A percentile compares a stretch with the other conserved stretches of the same genome.
These are phyloP conservation scores for Aspergillus hancockii DNA, from an alignment of 495 filamentous ascomycete genomes.

Conservation along the genomic window DNA sequence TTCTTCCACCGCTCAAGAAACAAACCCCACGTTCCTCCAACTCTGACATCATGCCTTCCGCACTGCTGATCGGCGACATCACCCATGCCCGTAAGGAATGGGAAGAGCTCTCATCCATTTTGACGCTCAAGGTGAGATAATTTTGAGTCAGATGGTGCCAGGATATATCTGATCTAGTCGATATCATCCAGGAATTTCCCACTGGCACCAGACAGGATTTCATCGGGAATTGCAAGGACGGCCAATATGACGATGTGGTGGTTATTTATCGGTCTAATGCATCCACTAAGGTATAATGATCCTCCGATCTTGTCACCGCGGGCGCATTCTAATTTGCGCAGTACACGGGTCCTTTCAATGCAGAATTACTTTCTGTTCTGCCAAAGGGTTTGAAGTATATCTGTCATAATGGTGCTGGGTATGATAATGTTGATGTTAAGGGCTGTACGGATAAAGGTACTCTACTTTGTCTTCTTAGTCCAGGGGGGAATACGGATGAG, in stretches of 20 bases:
- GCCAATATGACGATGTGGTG: slow-evolving; percentile 58
- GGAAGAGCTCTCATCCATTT: slow-evolving; percentile 52
- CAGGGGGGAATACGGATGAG: too few species aligned
- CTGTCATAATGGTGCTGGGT: slow-evolving; percentile 84
- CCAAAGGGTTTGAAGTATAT: slow-evolving; percentile 73
- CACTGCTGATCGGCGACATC: slow-evolving; percentile 59
- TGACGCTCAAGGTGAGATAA: slow-evolving; percentile 52
- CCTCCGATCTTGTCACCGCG: not conserved
- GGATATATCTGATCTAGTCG: not conserved
- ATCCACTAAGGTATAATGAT: slow-evolving; percentile 51
- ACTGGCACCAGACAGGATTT: slow-evolving; percentile 53
- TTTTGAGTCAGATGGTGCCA: not conserved
- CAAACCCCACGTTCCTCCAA: slow-evolving; percentile 29
- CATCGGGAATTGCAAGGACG: slow-evolving; percentile 51
- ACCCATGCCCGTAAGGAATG: slow-evolving; percentile 57
- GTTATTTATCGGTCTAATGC: slow-evolving; percentile 61
- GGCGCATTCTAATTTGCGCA: slow-evolving; percentile 21
- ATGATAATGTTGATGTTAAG: slow-evolving; percentile 76
- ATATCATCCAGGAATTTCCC: slow-evolving; percentile 52
- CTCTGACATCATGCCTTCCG: slow-evolving; percentile 34
- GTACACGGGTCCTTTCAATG: slow-evolving; percentile 62
- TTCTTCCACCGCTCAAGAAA: not conserved
- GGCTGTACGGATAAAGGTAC: slow-evolving; percentile 61
- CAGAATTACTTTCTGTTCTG: slow-evolving; percentile 57
- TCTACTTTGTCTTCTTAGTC: slow-evolving; percentile 4